Percentiles rank a stretch among this genome's conserved stretches.
Conservation (phyloP, 768 basidiomycete species). For the Termitomyces sp. region DNA sequence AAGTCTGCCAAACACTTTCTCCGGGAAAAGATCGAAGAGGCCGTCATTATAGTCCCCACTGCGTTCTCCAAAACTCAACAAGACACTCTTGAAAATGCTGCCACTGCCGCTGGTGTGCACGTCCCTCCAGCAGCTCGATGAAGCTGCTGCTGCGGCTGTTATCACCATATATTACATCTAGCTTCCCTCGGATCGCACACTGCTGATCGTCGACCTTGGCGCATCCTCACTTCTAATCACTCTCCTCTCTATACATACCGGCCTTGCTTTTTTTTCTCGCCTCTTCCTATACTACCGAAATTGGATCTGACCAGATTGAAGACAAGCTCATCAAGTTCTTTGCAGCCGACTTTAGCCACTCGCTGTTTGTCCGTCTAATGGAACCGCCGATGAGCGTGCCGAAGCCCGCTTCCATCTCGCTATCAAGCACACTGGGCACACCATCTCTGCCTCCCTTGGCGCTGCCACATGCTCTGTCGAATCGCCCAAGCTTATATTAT, state of each 20-base stretch:
- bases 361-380: constrained; percentile 52
- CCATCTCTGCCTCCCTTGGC: constrained; percentile 78
- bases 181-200: constrained; percentile 60
- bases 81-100: constrained; percentile 66
- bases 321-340: constrained; percentile 85
- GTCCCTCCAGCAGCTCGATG: constrained; percentile 84
- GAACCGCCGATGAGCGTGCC: constrained; percentile 68
- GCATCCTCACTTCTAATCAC: constrained; percentile 64
- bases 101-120: constrained; percentile 74
- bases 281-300: constrained; percentile 35
- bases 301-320: constrained; percentile 73
- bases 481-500: constrained; percentile 53
- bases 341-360: constrained; percentile 94
- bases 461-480: constrained; percentile 92
- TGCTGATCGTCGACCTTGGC: constrained; percentile 79
- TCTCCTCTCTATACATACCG: constrained; percentile 67
- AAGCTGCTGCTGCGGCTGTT: constrained; percentile 71
- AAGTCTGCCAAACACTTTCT: constrained; percentile 90
- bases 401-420: constrained; percentile 89
- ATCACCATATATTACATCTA: constrained; percentile 44
- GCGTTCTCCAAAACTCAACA: constrained; percentile 68
- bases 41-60: constrained; percentile 78
- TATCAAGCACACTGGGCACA: constrained; percentile 92
- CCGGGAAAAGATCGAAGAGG: constrained; percentile 68
- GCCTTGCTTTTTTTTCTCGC: constrained; percentile 64